phyloP scores from a whole-genome alignment of 1,284 basidiomycete species.

The Papiliotrema fonsecae region DNA sequence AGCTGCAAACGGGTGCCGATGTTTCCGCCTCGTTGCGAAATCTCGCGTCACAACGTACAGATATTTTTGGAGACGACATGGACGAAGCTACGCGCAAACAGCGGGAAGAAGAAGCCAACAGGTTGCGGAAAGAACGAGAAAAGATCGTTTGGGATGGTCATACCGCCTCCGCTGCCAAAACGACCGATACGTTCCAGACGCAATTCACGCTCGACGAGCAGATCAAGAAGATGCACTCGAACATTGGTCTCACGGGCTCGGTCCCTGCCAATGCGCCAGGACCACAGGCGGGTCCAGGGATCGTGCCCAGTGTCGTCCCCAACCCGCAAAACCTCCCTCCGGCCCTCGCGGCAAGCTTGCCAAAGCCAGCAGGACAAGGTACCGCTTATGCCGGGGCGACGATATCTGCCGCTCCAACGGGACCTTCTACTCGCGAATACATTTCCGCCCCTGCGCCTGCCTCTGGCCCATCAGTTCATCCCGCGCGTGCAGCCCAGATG shows the following conservation, averaged over 20 bases:
- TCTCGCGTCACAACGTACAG: constrained; percentile 83
- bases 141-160: constrained; percentile 96
- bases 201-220: constrained; percentile 91
- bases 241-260: constrained; percentile 48
- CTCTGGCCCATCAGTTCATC: constrained; percentile 53
- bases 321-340: constrained; percentile 21
- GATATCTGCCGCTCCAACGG: constrained; percentile 46
- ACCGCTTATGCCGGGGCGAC: constrained; percentile 39
- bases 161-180: constrained; percentile 80
- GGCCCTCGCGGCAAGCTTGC: constrained; percentile 28
- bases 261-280: constrained; percentile 9
- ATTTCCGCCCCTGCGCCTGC: constrained; percentile 45
- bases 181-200: constrained; percentile 81
- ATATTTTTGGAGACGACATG: constrained; percentile 80
- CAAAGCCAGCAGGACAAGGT: constrained; percentile 35
- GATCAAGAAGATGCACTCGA: constrained; percentile 85
- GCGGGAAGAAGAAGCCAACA: constrained; percentile 76
- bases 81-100: constrained; percentile 80
- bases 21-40: constrained; percentile 86
- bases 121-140: constrained; percentile 74
- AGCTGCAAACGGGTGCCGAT: constrained; percentile 79
- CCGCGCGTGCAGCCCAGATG: constrained; percentile 21
- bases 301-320: constrained; percentile 22
- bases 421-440: constrained; percentile 28
- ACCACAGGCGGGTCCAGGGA: constrained; percentile 28